Percentiles rank a stretch among this genome's conserved stretches.
Evolutionary conservation across 768 basidiomycete species (phyloP).

Genomic region (Leccinum pellstonianum): DNA sequence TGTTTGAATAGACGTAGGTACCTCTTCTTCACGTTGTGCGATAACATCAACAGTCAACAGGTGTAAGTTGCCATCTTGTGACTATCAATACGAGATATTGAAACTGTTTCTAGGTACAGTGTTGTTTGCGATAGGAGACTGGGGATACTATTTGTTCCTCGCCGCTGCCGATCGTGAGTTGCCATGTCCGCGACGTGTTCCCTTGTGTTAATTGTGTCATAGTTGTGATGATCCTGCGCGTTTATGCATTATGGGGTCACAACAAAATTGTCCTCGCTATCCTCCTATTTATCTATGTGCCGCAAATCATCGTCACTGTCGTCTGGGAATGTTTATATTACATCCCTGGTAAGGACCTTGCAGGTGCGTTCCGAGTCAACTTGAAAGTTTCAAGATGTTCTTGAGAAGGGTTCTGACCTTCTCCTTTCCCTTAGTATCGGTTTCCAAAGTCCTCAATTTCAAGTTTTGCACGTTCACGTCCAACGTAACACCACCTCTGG

Average conservation of each 20-base stretch:
- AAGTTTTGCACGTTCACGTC: background rate
- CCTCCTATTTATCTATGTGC: background rate
- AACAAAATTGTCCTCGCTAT: background rate
- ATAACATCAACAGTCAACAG: background rate
- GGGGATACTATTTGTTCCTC: background rate
- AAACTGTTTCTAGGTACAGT: background rate
- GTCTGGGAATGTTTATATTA: background rate
- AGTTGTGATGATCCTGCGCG: background rate
- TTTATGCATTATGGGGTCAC: background rate
- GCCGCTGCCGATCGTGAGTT: background rate
- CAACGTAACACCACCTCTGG: background rate
- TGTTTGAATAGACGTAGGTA: background rate
- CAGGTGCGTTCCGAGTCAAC: background rate
- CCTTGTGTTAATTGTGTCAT: background rate
- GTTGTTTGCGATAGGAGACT: background rate
- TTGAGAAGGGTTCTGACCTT: background rate
- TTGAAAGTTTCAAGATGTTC: background rate
- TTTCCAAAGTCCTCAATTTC: background rate
- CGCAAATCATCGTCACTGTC: background rate
- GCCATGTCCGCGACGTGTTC: background rate
- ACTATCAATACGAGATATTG: background rate
- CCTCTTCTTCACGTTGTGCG: background rate
- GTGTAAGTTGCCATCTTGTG: background rate
- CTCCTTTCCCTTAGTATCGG: background rate
- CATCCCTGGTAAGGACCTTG: background rate